Evolutionary conservation across 2,329 filamentous ascomycete genomes (phyloP).

Genomic region (Beauveria caledonica): DNA sequence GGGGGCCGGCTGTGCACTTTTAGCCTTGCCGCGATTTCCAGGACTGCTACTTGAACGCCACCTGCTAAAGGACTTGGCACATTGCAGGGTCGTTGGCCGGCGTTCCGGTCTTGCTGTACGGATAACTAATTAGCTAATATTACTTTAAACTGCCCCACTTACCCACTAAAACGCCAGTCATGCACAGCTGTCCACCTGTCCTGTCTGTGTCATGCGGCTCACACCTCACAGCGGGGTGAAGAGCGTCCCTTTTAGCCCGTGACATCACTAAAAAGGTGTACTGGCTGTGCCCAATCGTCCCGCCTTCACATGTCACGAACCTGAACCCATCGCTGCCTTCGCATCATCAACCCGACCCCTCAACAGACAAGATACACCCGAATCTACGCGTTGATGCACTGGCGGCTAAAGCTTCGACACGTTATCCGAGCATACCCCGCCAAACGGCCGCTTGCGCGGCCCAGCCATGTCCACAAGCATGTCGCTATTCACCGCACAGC

Average conservation of each 20-base stretch:
- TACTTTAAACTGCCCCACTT: not conserved
- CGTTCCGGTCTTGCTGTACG: too few species aligned
- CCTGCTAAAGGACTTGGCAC: too few species aligned
- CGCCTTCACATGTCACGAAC: not conserved
- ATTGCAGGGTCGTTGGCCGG: too few species aligned
- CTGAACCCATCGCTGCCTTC: not conserved
- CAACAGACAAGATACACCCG: not conserved
- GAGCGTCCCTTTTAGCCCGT: slow-evolving; percentile 6
- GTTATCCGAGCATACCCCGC: not conserved
- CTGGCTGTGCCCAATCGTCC: not conserved
- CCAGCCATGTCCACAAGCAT: slow-evolving; percentile 18
- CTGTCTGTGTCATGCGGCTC: not conserved
- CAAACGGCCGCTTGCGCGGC: slow-evolving; percentile 3
- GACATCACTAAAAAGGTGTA: not conserved
- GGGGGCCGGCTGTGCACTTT: too few species aligned
- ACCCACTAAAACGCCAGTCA: not conserved
- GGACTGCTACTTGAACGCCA: too few species aligned
- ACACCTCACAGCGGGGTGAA: not conserved
- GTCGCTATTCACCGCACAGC: slow-evolving; percentile 51
- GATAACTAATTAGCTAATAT: too few species aligned
- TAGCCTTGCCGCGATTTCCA: too few species aligned
- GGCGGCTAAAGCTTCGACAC: not conserved
- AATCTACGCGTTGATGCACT: not conserved
- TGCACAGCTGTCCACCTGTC: not conserved
- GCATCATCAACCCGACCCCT: not conserved